Conservation (phyloP, 352 stramenopile species). For the Globisporangium nagaii region DNA sequence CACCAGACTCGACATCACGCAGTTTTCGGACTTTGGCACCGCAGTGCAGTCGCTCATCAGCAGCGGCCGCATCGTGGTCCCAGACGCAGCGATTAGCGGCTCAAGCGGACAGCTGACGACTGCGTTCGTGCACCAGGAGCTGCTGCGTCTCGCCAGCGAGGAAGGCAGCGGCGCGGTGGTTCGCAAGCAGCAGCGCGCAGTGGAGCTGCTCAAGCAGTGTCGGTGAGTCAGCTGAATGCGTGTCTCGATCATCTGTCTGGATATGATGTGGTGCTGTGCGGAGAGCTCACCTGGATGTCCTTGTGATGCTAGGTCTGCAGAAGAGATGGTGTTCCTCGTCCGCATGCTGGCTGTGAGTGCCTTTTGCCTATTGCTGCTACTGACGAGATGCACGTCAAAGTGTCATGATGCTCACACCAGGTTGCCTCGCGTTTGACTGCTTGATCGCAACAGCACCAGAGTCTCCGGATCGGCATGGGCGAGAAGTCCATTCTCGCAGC, state of each 20-base stretch:
- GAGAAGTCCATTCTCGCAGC: slow-evolving; percentile 75
- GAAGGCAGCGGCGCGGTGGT: slow-evolving; percentile 45
- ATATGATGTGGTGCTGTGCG: not conserved
- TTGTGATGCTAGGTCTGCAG: slow-evolving; percentile 28
- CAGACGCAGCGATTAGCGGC: slow-evolving; percentile 1
- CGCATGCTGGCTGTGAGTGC: slow-evolving; percentile 67
- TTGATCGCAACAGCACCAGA: slow-evolving; percentile 56
- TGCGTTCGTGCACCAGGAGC: slow-evolving; percentile 39
- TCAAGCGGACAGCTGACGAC: slow-evolving; percentile 27
- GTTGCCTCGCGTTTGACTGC: not conserved
- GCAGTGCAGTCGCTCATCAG: slow-evolving; percentile 44
- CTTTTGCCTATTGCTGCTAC: not conserved
- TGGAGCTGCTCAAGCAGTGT: slow-evolving; percentile 51
- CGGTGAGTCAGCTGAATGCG: slow-evolving; percentile 18
- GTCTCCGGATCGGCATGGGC: slow-evolving; percentile 73
- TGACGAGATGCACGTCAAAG: not conserved
- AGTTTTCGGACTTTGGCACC: slow-evolving; percentile 48
- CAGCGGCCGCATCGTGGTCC: slow-evolving; percentile 20
- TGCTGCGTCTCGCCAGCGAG: slow-evolving; percentile 52
- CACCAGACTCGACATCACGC: slow-evolving; percentile 12
- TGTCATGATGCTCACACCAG: not conserved
- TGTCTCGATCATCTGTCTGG: too few species aligned
- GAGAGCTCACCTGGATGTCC: not conserved
- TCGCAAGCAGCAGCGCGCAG: slow-evolving; percentile 57
- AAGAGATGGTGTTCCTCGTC: slow-evolving; percentile 60